Percentiles rank a stretch among this genome's conserved stretches.
Evolutionary conservation across 192 early-diverging fungal genomes (phyloP).

Genomic region (Coemansia umbellata): DNA sequence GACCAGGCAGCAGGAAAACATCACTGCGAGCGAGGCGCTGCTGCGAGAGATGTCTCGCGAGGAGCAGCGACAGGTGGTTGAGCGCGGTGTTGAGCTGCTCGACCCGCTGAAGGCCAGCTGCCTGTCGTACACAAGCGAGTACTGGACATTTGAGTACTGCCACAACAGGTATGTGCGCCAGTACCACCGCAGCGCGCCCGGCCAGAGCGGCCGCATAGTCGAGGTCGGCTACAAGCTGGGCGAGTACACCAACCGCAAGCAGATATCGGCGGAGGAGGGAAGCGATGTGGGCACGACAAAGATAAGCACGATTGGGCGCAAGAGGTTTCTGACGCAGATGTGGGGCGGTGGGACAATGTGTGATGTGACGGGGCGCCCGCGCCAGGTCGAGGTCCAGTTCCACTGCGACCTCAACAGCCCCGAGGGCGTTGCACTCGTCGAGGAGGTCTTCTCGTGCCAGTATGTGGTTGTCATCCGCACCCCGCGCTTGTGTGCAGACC

Average conservation of each 20-base stretch:
- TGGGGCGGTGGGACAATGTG: constrained; percentile 76
- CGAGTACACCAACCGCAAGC: constrained; percentile 29
- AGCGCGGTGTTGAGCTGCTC: constrained; percentile 58
- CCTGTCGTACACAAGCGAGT: constrained; percentile 52
- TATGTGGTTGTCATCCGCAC: constrained; percentile 80
- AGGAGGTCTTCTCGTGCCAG: constrained; percentile 65
- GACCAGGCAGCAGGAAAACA: neutral
- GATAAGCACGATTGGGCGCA: constrained; percentile 42
- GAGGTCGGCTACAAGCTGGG: constrained; percentile 46
- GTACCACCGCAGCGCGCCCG: constrained; percentile 48
- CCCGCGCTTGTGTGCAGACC: constrained; percentile 64
- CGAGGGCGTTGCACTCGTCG: constrained; percentile 62
- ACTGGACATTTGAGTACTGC: constrained; percentile 88
- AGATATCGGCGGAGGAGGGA: neutral
- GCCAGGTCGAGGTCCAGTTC: constrained; percentile 78
- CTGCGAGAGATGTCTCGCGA: neutral
- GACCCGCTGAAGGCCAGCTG: constrained; percentile 43
- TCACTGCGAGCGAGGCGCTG: neutral
- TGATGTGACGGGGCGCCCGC: constrained; percentile 63
- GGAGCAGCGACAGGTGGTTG: constrained; percentile 21
- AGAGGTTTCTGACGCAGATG: constrained; percentile 61
- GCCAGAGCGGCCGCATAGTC: constrained; percentile 20
- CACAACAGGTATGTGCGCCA: constrained; percentile 61
- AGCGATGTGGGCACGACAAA: constrained; percentile 34
- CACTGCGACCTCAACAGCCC: constrained; percentile 63